Percentiles rank a stretch among this genome's conserved stretches.
Conservation (phyloP, 2,329 filamentous ascomycete genomes). For the Diaporthe nobilis region DNA sequence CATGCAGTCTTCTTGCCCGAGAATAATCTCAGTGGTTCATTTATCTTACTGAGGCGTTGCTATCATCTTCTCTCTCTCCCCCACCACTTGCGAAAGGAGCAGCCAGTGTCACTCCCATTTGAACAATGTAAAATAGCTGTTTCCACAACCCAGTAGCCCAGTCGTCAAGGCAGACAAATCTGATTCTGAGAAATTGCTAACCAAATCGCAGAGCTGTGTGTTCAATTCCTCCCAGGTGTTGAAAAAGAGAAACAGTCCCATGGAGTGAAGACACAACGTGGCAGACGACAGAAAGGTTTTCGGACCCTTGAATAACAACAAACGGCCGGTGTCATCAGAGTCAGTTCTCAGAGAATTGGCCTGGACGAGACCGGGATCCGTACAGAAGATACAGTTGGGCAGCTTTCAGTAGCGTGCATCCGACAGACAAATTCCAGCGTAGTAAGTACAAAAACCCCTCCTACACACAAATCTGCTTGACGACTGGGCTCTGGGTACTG, state of each 20-base stretch:
- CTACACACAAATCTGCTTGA: constrained; percentile 2
- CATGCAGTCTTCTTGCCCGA: too few species aligned
- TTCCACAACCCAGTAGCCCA: constrained; percentile 5
- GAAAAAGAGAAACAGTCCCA: background rate
- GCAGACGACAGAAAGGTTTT: background rate
- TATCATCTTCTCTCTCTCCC: too few species aligned
- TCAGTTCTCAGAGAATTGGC: too few species aligned
- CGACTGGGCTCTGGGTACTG: background rate
- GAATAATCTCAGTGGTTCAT: too few species aligned
- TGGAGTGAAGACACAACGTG: background rate
- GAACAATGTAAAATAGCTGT: background rate
- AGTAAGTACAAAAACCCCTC: background rate
- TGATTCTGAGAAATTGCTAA: background rate
- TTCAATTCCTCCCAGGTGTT: background rate
- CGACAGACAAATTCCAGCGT: background rate
- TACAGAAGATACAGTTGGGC: background rate
- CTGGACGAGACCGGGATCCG: too few species aligned
- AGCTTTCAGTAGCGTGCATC: background rate
- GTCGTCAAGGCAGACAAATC: background rate
- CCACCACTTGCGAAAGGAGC: too few species aligned
- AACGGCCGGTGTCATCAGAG: too few species aligned
- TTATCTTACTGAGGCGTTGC: too few species aligned
- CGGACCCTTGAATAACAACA: background rate
- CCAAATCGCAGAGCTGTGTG: background rate
- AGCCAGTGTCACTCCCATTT: background rate